Evolutionary conservation across 2,329 filamentous ascomycete genomes (phyloP), one percentile per base, ranked within the genome.

Genomic region (Zopfia rhizophila): DNA sequence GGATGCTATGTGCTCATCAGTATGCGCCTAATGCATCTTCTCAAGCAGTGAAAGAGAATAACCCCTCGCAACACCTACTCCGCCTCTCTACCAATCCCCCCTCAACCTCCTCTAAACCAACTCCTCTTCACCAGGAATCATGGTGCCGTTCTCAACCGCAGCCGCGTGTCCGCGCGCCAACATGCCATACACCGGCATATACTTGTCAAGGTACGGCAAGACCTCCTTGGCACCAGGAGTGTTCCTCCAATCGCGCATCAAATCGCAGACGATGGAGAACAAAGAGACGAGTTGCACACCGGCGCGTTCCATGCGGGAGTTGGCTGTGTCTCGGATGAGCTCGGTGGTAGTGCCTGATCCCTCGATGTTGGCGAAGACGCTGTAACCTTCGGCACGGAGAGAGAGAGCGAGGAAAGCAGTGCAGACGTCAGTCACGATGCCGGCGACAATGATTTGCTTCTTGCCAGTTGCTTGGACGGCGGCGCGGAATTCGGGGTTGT

Each of bases 341-440:
- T 74, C 63, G 2, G 80, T 82, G 14, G 84, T 84, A 1, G 88
- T 90, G 1, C 87, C 88, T 0, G 81, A 85, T 2, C 85, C 87
- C 59, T 91, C 88, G 39, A 85, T 80, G 71, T 90, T 89, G 58
- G 86, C 87, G 75, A 81, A 90, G 46, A 91, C 88, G 25, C 82
- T 81, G 75, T 90, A 91, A 18, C 88, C 88, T 30, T 83, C 86
- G 11, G 84, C 81, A 24, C 85, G 78, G 4, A 91, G 82, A 1
- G 86, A 87, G n/a, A 91, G 78, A 0, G 88, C 85, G 5, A 89
- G 78, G 75, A 91, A 91, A 0, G 87, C 77, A 16, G 86, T 89
- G 78, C 86, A 90, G 47, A 91, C 87, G 66, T 91, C 88, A 0
- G 88, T 91, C 2, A 83, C 80, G 59, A 91, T 89, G 6, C 88